Conservation (phyloP, 208 protist species). For the Tritrichomonas musculus region DNA sequence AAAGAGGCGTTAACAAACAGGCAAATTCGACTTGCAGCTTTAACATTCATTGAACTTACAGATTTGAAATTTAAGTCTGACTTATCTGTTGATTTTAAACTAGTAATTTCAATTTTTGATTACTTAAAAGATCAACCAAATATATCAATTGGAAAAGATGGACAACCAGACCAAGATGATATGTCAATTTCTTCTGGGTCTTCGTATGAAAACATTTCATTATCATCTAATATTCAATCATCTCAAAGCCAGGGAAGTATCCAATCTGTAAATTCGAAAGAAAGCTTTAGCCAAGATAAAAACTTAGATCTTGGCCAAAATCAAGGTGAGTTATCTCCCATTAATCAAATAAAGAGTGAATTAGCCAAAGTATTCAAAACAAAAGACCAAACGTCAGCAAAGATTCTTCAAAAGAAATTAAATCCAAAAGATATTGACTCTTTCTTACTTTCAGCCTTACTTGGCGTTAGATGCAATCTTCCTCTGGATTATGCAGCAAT, state of each 20-base stretch:
- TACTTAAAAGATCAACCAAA: not conserved
- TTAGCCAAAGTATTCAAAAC: not conserved
- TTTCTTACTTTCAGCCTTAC: not conserved
- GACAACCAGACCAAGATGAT: too few relatives aligned
- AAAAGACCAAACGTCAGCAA: not conserved
- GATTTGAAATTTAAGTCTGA: not conserved
- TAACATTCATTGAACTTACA: slow-evolving; percentile 20
- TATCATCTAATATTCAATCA: too few relatives aligned
- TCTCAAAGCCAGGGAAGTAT: too few relatives aligned
- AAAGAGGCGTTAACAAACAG: not conserved
- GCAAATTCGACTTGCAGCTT: not conserved
- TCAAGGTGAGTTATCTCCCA: too few relatives aligned
- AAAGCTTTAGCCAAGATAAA: too few relatives aligned
- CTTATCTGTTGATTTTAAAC: not conserved
- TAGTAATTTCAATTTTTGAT: not conserved
- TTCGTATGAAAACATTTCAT: not conserved
- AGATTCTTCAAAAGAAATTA: not conserved
- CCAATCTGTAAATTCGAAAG: too few relatives aligned
- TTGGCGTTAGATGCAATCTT: not conserved
- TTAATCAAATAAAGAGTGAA: not conserved
- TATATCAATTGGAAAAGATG: too few relatives aligned
- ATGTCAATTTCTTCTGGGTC: too few relatives aligned
- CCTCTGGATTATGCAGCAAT: not conserved
- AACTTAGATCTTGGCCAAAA: too few relatives aligned
- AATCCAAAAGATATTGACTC: not conserved